phyloP scores from a whole-genome alignment of 768 basidiomycete species.

The Russula emetica region DNA sequence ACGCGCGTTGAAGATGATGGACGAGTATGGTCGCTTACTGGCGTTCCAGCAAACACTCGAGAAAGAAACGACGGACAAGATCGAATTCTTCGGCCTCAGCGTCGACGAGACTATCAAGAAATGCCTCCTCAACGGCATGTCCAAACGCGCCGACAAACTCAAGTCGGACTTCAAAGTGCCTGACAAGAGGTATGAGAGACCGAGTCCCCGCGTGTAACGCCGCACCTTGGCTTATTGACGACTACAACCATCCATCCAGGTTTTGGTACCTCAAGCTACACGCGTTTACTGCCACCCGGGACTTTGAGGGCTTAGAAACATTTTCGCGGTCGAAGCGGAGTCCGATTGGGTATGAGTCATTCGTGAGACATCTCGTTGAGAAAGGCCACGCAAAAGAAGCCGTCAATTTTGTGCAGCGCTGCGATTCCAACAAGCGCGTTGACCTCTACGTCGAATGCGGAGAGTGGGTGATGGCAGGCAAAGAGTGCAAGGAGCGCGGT shows the following conservation, averaged over 20 bases:
- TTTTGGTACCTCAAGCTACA: slow-evolving; percentile 94
- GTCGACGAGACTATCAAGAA: slow-evolving; percentile 81
- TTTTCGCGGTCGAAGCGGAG: slow-evolving; percentile 86
- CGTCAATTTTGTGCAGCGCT: slow-evolving; percentile 68
- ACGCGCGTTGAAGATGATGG: slow-evolving; percentile 68
- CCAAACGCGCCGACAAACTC: slow-evolving; percentile 85
- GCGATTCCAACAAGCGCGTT: slow-evolving; percentile 75
- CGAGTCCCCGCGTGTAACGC: not conserved
- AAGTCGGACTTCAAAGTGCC: slow-evolving; percentile 89
- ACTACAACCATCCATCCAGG: slow-evolving; percentile 39
- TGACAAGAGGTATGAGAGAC: slow-evolving; percentile 78
- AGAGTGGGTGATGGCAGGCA: slow-evolving; percentile 85
- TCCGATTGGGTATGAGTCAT: slow-evolving; percentile 93
- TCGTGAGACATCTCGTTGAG: slow-evolving; percentile 73
- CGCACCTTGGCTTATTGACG: not conserved
- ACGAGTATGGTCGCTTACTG: slow-evolving; percentile 76
- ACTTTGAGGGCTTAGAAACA: slow-evolving; percentile 81
- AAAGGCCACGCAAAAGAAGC: slow-evolving; percentile 77
- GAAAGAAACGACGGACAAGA: slow-evolving; percentile 74
- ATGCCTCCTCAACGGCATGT: slow-evolving; percentile 73
- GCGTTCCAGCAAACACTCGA: slow-evolving; percentile 82
- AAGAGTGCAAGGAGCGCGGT: slow-evolving; percentile 83
- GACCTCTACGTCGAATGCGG: slow-evolving; percentile 88
- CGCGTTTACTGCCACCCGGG: slow-evolving; percentile 69
- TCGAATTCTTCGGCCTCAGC: slow-evolving; percentile 76